Evolutionary conservation across 1,284 basidiomycete species (phyloP), one percentile per base, ranked within the genome.

Genomic region (Schizopora paradoxa): DNA sequence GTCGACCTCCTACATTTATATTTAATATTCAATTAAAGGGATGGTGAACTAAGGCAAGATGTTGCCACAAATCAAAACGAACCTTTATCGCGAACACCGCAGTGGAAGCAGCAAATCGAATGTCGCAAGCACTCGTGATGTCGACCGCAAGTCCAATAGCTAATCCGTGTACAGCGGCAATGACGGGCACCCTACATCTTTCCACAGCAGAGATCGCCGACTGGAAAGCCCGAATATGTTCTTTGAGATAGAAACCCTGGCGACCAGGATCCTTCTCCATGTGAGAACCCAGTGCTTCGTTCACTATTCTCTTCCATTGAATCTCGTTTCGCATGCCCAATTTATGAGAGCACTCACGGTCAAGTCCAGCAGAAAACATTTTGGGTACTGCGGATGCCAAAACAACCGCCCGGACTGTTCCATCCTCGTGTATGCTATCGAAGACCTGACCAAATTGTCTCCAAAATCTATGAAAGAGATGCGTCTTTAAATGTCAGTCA

Each of bases 301-400:
- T 48, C 25, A 58, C 47, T 55, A 19, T n/a, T 26, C 37, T 4
- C 19, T 19, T 8, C 16, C 18, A 3, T 13, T 40, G 35, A 35
- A 21, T 31, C 10, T 34, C 33, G 21, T 14, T 40, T 23, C 31
- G 26, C 7, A 31, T 39, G 16, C 22, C 41, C 37, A 21, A 51
- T 34, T 11, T 22, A 45, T 22, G 6, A 31, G 13, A 18, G 41
- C n/a, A 66, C 85, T 54, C 54, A 90, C 85, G 61, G 60, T 93
- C 90, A 2, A 94, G 64, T 0, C 90, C 91, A 1, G 87, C 89
- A 2, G 84, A 87, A 61, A 90, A 93, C 10, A 80, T 61, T 59
- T 84, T 89, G 0, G 81, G 77, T 0, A 83, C 56, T 0, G 68
- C 68, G 1, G 88, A 91, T 0, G 82, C 77, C 1, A 93, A 65